phyloP scores from a whole-genome alignment of 2,329 filamentous ascomycete genomes.

The Hirsutella minnesotensis region DNA sequence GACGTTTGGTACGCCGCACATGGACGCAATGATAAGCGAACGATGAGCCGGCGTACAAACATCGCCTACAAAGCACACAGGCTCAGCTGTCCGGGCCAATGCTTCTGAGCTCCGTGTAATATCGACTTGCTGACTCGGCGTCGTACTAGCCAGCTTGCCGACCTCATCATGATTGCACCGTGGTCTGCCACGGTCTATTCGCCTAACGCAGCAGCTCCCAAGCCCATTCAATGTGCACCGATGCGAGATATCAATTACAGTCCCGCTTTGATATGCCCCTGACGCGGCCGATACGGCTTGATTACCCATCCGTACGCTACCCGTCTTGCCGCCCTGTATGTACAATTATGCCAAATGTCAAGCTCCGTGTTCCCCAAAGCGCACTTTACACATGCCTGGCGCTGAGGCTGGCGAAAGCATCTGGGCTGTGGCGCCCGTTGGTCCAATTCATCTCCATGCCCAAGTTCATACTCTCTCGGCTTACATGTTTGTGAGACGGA shows the following conservation, averaged over 20 bases:
- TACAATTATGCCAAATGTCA: neutral
- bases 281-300: neutral
- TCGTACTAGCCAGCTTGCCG: too few relatives aligned
- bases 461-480: conserved; percentile 59
- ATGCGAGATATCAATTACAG: neutral
- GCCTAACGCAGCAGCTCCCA: too few relatives aligned
- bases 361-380: neutral
- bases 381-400: conserved; percentile 38
- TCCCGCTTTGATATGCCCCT: neutral
- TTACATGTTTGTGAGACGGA: conserved; percentile 24
- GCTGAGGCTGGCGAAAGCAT: conserved; percentile 68
- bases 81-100: too few relatives aligned
- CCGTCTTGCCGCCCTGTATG: neutral
- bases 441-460: conserved; percentile 53
- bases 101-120: too few relatives aligned
- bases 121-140: too few relatives aligned
- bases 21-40: too few relatives aligned
- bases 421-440: conserved; percentile 65
- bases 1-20: too few relatives aligned
- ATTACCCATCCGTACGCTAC: neutral
- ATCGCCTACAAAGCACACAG: too few relatives aligned
- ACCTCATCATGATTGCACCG: too few relatives aligned
- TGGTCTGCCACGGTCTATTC: too few relatives aligned
- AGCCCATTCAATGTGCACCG: neutral
- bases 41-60: too few relatives aligned